A percentile compares a stretch with the other conserved stretches of the same genome.
Conservation (phyloP, 2,329 filamentous ascomycete genomes). For the Clarireedia monteithiana region DNA sequence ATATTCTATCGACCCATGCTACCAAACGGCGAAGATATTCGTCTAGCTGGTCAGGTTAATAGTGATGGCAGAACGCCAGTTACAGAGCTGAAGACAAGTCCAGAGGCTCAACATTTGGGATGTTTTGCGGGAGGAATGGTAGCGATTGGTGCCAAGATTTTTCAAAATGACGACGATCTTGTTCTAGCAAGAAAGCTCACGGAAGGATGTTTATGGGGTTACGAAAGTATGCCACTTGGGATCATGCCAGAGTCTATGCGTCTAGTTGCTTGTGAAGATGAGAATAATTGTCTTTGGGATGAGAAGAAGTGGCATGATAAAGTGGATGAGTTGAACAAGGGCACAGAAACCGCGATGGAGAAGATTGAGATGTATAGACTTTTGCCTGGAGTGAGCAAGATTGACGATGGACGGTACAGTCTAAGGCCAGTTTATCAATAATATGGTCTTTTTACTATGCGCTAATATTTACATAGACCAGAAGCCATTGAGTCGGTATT, state of each 20-base stretch:
- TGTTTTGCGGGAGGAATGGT: constrained; percentile 69
- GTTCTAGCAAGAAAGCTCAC: constrained; percentile 48
- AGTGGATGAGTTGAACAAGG: constrained; percentile 4
- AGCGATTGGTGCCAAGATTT: constrained; percentile 56
- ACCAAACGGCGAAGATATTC: constrained; percentile 30
- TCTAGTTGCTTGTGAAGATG: constrained; percentile 20
- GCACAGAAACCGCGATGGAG: constrained; percentile 1
- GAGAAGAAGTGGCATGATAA: constrained; percentile 9
- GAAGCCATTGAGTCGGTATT: constrained; percentile 62
- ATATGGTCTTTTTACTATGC: background rate
- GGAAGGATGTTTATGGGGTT: constrained; percentile 55
- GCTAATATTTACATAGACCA: constrained; percentile 32
- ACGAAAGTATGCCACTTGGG: constrained; percentile 46
- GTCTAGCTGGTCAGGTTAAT: constrained; percentile 40
- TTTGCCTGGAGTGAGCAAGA: constrained; percentile 9
- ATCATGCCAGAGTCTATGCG: constrained; percentile 54
- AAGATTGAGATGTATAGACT: constrained; percentile 10
- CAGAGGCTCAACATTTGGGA: constrained; percentile 52
- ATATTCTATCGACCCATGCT: constrained; percentile 38
- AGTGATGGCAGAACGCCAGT: constrained; percentile 1
- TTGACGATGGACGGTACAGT: constrained; percentile 11
- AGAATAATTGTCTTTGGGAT: constrained; percentile 17
- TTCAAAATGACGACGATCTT: constrained; percentile 45
- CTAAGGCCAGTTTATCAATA: constrained; percentile 4
- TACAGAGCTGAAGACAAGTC: constrained; percentile 23